A percentile compares a stretch with the other conserved stretches of the same genome.
Evolutionary conservation across 495 filamentous ascomycete species (phyloP).

Genomic region (Sphaerosporella brunnea): DNA sequence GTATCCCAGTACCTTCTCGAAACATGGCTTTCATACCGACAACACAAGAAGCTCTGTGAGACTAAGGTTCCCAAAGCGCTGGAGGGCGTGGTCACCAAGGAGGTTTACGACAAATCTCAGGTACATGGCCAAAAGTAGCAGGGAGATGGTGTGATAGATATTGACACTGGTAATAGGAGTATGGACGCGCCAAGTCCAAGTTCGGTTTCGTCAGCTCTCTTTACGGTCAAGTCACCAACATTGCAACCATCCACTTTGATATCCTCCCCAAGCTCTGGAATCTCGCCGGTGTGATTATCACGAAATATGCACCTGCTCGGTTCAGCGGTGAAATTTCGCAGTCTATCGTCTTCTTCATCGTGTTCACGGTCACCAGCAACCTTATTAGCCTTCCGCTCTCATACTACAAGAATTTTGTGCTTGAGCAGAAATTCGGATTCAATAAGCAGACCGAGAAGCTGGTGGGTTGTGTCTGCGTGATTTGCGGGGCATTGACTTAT

Average conservation of each 20-base stretch:
- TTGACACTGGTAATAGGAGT: no score
- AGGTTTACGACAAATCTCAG: constrained; percentile 89
- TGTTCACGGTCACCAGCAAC: constrained; percentile 65
- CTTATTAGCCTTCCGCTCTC: constrained; percentile 59
- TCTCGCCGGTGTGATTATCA: constrained; percentile 54
- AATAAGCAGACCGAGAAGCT: constrained; percentile 89
- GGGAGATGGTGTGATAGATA: no score
- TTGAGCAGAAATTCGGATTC: constrained; percentile 95
- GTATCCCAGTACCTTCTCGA: constrained; percentile 77
- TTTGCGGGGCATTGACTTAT: no score
- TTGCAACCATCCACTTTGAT: constrained; percentile 76
- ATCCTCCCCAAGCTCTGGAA: constrained; percentile 80
- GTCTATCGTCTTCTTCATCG: constrained; percentile 78
- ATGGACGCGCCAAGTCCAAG: constrained; percentile 85
- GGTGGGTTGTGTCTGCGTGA: constrained; percentile 4
- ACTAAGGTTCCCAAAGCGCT: constrained; percentile 70
- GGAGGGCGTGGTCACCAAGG: constrained; percentile 65
- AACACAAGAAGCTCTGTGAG: constrained; percentile 66
- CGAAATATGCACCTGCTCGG: constrained; percentile 51
- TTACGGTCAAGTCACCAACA: constrained; percentile 70
- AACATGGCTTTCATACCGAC: constrained; percentile 63
- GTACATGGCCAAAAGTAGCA: no score
- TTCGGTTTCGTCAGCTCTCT: constrained; percentile 62
- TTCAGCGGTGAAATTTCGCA: constrained; percentile 89
- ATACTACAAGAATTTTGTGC: constrained; percentile 84